Base-by-base conservation (phyloP, 805 yeast species). In the Saturnispora zaruensis region DNA sequence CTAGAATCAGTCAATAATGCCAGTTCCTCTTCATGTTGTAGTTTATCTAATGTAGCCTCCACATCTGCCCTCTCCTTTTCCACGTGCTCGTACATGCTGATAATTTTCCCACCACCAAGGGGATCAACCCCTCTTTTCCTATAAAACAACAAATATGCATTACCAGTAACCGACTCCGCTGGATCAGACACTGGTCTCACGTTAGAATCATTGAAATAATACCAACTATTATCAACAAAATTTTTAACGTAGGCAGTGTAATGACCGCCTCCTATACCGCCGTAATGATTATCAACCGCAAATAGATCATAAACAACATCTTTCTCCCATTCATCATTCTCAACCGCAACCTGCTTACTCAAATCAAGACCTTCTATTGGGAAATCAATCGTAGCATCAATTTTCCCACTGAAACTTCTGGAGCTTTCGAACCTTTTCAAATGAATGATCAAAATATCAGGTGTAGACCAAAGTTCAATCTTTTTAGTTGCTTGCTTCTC, bases 181-280 rank as follows among this genome's bases (percentile, higher is more conserved):
- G 95, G 85, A 45, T 77, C 73, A 0, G 81, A 73, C 16, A 54
- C 57, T 18, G 70, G 70, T 0, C 79, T 66, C 1, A 89, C 96
- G 30, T 84, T 67, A 2, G 95, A 81, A 63, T 91, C 99, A 62
- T 91, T 90, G 64, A 76, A 91, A 62, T 89, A 85, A 62, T 89
- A 88, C 98, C 98, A 93, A 51, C 79, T 73, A 20, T 69, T 69
- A 59, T 87, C 95, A 41, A 79, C 72, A 64, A 79, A 82, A 60
- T 90, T 90, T 63, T 83, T 84, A 0, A 78, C 96, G 59, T 81
- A 84, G 0, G 98, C 86, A 1, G 99, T 93, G 66, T 93, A 91
- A 69, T 93, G 98, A 2, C 99, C 98, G 4, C 98, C 98, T 0
- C 98, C 97, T 18, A 91, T 71, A 0, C 97, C 96, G 46, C 98